phyloP scores from a whole-genome alignment of 345 rosid species.

The Euphorbia tirucalli region DNA sequence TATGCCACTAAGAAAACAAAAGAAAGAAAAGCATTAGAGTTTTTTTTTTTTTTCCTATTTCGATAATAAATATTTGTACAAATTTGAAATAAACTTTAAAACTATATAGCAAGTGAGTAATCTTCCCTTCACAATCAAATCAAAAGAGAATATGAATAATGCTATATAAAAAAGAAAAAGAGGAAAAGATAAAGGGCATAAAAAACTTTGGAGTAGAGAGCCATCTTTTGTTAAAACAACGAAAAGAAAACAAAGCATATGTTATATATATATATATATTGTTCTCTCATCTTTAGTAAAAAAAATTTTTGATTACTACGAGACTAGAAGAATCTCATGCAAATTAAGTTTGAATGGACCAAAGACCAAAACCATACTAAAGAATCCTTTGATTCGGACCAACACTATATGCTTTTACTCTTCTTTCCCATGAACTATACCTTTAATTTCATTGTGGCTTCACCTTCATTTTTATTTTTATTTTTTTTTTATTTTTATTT shows the following conservation, averaged over 20 bases:
- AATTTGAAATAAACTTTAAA: no score
- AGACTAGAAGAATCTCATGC: constrained; percentile 38
- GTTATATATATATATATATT: not conserved
- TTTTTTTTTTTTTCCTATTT: no score
- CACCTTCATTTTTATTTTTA: constrained; percentile 39
- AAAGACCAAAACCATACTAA: constrained; percentile 35
- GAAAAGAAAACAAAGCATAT: constrained; percentile 18
- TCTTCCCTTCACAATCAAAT: constrained; percentile 11
- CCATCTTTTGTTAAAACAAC: constrained; percentile 15
- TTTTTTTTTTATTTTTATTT: constrained; percentile 24
- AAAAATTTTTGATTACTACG: constrained; percentile 19
- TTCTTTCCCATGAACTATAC: constrained; percentile 12
- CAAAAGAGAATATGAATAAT: not conserved
- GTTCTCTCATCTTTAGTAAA: constrained; percentile 8
- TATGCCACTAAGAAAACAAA: no score
- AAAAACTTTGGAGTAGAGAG: constrained; percentile 7
- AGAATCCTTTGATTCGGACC: constrained; percentile 41
- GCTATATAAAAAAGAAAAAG: not conserved
- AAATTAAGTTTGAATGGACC: constrained; percentile 42
- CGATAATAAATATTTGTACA: no score
- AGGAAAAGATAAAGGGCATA: constrained; percentile 10
- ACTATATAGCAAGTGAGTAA: not conserved
- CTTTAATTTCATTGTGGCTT: constrained; percentile 42
- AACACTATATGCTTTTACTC: constrained; percentile 35
- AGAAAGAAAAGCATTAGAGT: no score